Conservation (phyloP, 1,139 yeast genomes). For the Meyerozyma sp. region DNA sequence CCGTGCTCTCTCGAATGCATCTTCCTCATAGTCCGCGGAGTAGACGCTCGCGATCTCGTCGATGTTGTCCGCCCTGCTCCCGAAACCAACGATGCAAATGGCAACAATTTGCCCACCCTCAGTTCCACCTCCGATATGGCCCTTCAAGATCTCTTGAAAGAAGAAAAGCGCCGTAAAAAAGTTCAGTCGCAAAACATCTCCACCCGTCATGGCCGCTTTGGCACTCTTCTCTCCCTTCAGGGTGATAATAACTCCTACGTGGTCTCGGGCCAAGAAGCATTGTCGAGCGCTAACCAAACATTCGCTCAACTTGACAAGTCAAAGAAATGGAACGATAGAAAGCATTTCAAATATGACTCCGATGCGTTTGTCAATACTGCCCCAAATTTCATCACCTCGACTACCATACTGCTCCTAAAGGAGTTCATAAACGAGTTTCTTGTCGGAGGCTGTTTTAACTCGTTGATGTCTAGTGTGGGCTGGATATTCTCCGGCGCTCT, state of each 20-base stretch:
- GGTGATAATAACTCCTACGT: conserved; percentile 58
- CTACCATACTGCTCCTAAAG: conserved; percentile 27
- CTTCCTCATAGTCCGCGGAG: conserved; percentile 55
- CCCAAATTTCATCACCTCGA: conserved; percentile 24
- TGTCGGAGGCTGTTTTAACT: conserved; percentile 72
- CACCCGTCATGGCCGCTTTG: conserved; percentile 87
- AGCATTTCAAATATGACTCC: conserved; percentile 39
- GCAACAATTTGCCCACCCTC: conserved; percentile 13
- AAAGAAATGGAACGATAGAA: conserved; percentile 58
- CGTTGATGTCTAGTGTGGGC: conserved; percentile 49
- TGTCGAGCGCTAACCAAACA: conserved; percentile 41
- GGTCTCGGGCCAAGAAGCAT: conserved; percentile 68
- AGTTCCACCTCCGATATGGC: conserved; percentile 29
- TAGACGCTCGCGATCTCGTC: conserved; percentile 16
- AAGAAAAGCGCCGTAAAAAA: conserved; percentile 53
- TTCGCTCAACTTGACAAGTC: conserved; percentile 58
- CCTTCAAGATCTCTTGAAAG: conserved; percentile 49
- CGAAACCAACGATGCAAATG: conserved; percentile 6
- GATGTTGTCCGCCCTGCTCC: conserved; percentile 8
- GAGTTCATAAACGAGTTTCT: conserved; percentile 53
- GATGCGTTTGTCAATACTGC: conserved; percentile 29
- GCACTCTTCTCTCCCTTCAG: conserved; percentile 72
- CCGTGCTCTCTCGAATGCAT: conserved; percentile 65
- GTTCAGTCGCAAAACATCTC: conserved; percentile 48
- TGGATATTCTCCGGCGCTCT: conserved; percentile 36